These are phyloP conservation scores for Euryodendron excelsum DNA, from an alignment of 148 eudicot genomes.

Conservation along the genomic window DNA sequence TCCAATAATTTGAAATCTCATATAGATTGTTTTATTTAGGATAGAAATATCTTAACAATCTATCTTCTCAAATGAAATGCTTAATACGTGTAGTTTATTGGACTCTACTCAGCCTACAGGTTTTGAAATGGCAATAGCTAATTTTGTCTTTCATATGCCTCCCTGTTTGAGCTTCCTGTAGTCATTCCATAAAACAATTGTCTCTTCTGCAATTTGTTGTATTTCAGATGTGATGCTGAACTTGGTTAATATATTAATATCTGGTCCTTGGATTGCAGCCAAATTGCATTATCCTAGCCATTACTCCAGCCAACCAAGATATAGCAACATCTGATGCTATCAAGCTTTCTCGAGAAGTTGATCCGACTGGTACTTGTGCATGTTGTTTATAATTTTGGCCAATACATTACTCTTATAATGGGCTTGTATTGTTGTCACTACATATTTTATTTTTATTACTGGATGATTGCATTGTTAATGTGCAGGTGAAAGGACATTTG, in stretches of 20 bases:
- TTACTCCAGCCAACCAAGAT: conserved; percentile 94
- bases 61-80: neutral
- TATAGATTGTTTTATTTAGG: neutral
- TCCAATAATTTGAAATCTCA: neutral
- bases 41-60: neutral
- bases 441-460: neutral
- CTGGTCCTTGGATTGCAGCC: conserved; percentile 43
- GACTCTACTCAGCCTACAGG: neutral
- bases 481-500: conserved; percentile 64
- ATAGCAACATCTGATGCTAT: conserved; percentile 93
- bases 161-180: neutral
- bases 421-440: neutral
- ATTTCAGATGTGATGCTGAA: neutral
- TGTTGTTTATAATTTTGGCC: neutral
- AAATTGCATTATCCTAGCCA: conserved; percentile 78
- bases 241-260: neutral
- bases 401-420: neutral
- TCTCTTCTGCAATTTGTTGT: neutral
- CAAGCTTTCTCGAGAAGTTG: conserved; percentile 81
- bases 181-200: neutral
- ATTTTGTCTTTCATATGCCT: neutral
- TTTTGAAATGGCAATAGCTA: conserved; percentile 1
- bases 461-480: conserved; percentile 3
- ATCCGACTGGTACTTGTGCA: conserved; percentile 56
- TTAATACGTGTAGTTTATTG: neutral